Conservation (phyloP, 805 yeast species). For the Torulaspora delbrueckii region DNA sequence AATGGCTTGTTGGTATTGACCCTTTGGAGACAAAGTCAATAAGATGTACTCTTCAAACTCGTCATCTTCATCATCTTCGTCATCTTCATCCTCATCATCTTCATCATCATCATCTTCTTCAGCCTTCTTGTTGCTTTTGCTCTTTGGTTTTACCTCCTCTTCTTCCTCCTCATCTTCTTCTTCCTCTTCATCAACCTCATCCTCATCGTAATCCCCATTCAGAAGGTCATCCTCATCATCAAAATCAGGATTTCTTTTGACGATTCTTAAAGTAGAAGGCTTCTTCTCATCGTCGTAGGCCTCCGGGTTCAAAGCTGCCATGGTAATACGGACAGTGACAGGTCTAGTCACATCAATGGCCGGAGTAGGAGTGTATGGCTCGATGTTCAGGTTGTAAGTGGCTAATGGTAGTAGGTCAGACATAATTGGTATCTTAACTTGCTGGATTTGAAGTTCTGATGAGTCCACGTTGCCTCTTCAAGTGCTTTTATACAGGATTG, state of each 20-base stretch:
- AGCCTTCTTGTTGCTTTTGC: slow-evolving; percentile 43
- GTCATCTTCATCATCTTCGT: slow-evolving; percentile 59
- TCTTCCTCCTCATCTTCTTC: slow-evolving; percentile 39
- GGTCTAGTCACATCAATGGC: slow-evolving; percentile 86
- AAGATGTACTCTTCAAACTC: slow-evolving; percentile 80
- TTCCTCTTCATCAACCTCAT: slow-evolving; percentile 42
- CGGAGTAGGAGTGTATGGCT: slow-evolving; percentile 83
- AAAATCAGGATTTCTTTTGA: slow-evolving; percentile 59
- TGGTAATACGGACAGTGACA: slow-evolving; percentile 81
- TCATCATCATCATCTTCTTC: slow-evolving; percentile 48
- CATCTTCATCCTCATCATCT: slow-evolving; percentile 48
- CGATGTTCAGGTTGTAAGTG: slow-evolving; percentile 76
- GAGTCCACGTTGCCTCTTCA: neutral
- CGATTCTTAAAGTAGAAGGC: slow-evolving; percentile 86
- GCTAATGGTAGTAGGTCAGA: slow-evolving; percentile 76
- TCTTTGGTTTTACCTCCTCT: slow-evolving; percentile 42
- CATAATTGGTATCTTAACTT: slow-evolving; percentile 39
- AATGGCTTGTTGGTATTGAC: slow-evolving; percentile 81
- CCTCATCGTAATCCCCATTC: slow-evolving; percentile 42
- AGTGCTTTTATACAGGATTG: neutral
- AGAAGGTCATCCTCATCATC: slow-evolving; percentile 44
- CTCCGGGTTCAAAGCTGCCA: slow-evolving; percentile 94
- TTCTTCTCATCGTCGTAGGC: slow-evolving; percentile 67
- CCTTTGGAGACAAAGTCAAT: slow-evolving; percentile 84
- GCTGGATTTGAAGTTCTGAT: neutral